These are phyloP conservation scores for Fragilariopsis cylindrus DNA, from an alignment of 108 stramenopile genomes.

Conservation along the genomic window DNA sequence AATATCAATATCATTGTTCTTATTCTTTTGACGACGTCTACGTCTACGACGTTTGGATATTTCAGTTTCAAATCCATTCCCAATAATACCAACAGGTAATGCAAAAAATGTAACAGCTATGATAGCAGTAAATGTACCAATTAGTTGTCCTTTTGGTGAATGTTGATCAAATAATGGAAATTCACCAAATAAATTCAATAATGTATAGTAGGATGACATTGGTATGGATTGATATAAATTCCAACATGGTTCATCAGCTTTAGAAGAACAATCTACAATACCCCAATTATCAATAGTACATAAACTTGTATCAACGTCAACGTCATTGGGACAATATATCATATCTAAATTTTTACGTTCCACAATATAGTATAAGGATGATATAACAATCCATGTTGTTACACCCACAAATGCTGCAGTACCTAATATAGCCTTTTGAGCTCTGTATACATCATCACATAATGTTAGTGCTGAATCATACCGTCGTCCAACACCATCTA, in stretches of 20 bases:
- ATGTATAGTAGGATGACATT: constrained; percentile 72
- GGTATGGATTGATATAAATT: constrained; percentile 76
- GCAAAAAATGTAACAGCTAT: constrained; percentile 90
- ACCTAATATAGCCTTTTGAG: constrained; percentile 68
- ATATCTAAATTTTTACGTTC: constrained; percentile 76
- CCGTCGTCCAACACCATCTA: constrained; percentile 71
- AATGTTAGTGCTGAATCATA: constrained; percentile 76
- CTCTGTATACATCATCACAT: constrained; percentile 79
- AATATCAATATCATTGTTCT: background rate
- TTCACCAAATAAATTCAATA: constrained; percentile 91
- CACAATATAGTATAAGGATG: constrained; percentile 80
- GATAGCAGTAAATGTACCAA: constrained; percentile 88
- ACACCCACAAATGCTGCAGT: constrained; percentile 85
- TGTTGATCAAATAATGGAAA: constrained; percentile 87
- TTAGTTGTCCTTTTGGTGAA: constrained; percentile 59
- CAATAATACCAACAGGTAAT: constrained; percentile 87
- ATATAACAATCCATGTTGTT: constrained; percentile 80
- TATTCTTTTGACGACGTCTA: background rate
- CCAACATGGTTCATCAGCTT: constrained; percentile 62
- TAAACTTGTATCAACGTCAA: constrained; percentile 59
- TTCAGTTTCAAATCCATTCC: constrained; percentile 83
- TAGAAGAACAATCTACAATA: constrained; percentile 60
- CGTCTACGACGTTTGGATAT: constrained; percentile 46
- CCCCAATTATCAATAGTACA: constrained; percentile 75
- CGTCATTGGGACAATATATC: constrained; percentile 72